Evolutionary conservation across 192 early-diverging fungal species (phyloP).

Genomic region (Entomortierella chlamydospora): DNA sequence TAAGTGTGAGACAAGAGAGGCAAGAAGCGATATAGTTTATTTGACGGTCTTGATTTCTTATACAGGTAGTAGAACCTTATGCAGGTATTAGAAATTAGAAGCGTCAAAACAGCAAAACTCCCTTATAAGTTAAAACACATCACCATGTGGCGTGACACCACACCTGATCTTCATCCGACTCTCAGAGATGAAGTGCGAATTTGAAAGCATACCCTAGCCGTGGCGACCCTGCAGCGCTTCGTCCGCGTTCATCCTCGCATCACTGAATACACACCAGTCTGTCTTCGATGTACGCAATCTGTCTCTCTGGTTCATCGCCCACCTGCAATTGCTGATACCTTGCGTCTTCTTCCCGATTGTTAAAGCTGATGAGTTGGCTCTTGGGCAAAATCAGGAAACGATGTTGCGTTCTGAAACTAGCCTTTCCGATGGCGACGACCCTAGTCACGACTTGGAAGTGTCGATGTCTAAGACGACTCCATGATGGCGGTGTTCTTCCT

Average conservation of each 20-base stretch:
- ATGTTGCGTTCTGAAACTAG: conserved; percentile 23
- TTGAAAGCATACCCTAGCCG: conserved; percentile 32
- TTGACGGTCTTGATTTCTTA: no score
- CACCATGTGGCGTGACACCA: not conserved
- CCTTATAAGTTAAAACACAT: no score
- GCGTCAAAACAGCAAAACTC: no score
- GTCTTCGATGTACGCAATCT: conserved; percentile 16
- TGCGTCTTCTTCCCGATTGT: conserved; percentile 17
- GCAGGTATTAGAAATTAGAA: no score
- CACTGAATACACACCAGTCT: conserved; percentile 16
- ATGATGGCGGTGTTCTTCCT: not conserved
- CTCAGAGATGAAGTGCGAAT: conserved; percentile 12
- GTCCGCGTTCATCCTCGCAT: conserved; percentile 18
- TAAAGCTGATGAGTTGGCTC: conserved; percentile 26
- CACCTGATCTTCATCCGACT: conserved; percentile 34
- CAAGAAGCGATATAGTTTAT: no score
- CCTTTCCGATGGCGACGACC: conserved; percentile 13
- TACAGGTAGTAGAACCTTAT: no score
- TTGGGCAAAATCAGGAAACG: conserved; percentile 18
- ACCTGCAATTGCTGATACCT: not conserved
- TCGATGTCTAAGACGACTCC: not conserved
- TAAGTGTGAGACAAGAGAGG: no score
- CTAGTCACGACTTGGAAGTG: conserved; percentile 15
- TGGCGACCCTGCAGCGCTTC: not conserved
- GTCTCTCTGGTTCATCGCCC: conserved; percentile 25